These are phyloP conservation scores for Boletellus ananas DNA, from an alignment of 768 basidiomycete species.

Conservation along the genomic window DNA sequence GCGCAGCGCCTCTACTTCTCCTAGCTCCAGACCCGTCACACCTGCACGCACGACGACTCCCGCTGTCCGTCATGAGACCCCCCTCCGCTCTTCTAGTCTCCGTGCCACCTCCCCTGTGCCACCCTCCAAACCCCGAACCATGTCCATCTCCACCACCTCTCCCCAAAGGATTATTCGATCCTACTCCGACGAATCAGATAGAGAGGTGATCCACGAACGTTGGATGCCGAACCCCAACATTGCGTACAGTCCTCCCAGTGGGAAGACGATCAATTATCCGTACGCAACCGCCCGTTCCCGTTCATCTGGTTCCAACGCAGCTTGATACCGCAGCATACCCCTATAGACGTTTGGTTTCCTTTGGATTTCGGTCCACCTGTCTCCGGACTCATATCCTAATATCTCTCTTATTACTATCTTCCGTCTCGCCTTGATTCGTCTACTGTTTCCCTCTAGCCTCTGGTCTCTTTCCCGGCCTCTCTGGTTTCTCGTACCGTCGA, in stretches of 20 bases:
- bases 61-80: conserved; percentile 28
- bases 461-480: conserved; percentile 1
- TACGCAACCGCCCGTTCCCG: conserved; percentile 28
- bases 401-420: conserved; percentile 35
- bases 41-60: conserved; percentile 30
- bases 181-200: conserved; percentile 61
- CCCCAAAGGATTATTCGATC: conserved; percentile 59
- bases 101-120: conserved; percentile 30
- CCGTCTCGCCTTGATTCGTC: conserved; percentile 22
- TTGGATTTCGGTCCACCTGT: conserved; percentile 24
- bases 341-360: conserved; percentile 24
- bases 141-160: conserved; percentile 44
- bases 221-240: conserved; percentile 54
- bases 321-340: conserved; percentile 24
- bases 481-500: conserved; percentile 8
- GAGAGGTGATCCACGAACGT: conserved; percentile 54
- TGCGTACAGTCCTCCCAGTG: conserved; percentile 36
- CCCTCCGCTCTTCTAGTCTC: conserved; percentile 27
- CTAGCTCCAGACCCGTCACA: conserved; percentile 31
- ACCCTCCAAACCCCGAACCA: conserved; percentile 44
- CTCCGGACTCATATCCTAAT: conserved; percentile 32
- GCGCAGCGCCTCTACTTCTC: conserved; percentile 51
- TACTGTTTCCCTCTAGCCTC: conserved; percentile 19
- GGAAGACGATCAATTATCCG: conserved; percentile 28
- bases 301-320: conserved; percentile 34